A percentile compares a stretch with the other conserved stretches of the same genome.
Conservation (phyloP, 345 rosid species). For the Eucalyptus regnans region DNA sequence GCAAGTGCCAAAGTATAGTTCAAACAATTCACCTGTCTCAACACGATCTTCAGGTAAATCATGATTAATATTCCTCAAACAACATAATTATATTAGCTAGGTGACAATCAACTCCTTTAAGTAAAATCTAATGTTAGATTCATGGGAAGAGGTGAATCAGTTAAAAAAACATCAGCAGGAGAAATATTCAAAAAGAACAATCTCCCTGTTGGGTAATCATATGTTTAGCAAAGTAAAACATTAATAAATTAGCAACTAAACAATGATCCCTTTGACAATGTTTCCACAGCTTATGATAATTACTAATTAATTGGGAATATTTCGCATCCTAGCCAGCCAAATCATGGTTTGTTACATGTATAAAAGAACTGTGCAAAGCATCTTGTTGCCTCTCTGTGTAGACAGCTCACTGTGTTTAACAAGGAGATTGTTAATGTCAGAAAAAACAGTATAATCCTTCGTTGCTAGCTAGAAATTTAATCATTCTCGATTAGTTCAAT, state of each 20-base stretch:
- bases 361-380: neutral
- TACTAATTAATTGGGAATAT: neutral
- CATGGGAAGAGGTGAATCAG: neutral
- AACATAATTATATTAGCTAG: neutral
- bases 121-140: neutral
- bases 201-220: neutral
- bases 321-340: neutral
- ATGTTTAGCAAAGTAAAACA: neutral
- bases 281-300: neutral
- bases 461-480: neutral
- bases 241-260: neutral
- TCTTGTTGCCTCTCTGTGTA: neutral
- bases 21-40: neutral
- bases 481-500: neutral
- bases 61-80: neutral
- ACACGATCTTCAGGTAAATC: neutral
- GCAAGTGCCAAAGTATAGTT: neutral
- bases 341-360: neutral
- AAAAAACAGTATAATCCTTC: neutral
- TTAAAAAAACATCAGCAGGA: neutral
- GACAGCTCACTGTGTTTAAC: neutral
- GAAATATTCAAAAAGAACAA: neutral
- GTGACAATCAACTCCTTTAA: neutral
- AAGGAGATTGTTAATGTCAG: neutral
- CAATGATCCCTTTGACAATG: neutral